Evolutionary conservation across 495 filamentous ascomycete genomes (phyloP).

Genomic region (Talaromyces adpressus): DNA sequence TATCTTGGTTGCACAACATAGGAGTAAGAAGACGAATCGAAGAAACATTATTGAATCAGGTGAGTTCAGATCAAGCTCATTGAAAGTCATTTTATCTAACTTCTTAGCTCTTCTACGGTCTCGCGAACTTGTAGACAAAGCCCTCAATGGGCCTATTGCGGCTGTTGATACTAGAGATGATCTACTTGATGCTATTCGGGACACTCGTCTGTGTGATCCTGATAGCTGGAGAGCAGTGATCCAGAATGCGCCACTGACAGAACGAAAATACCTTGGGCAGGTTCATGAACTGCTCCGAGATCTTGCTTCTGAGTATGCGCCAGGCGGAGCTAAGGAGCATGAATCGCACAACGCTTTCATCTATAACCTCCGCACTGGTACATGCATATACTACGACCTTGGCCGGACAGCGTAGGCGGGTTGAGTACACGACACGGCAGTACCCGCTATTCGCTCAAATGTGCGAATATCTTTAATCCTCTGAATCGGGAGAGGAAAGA

Average conservation of each 20-base stretch:
- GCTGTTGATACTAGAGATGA: slow-evolving; percentile 86
- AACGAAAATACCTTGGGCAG: slow-evolving; percentile 81
- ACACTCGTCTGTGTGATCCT: slow-evolving; percentile 68
- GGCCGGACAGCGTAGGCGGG: slow-evolving; percentile 17
- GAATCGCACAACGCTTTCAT: slow-evolving; percentile 63
- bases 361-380: slow-evolving; percentile 72
- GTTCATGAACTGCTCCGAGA: slow-evolving; percentile 69
- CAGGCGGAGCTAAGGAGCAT: slow-evolving; percentile 33
- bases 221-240: slow-evolving; percentile 83
- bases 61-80: slow-evolving; percentile 14
- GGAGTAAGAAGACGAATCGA: slow-evolving; percentile 86
- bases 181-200: slow-evolving; percentile 70
- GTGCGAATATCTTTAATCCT: neutral
- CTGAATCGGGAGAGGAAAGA: neutral
- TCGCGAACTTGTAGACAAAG: slow-evolving; percentile 54
- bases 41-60: slow-evolving; percentile 74
- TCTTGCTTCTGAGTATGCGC: slow-evolving; percentile 44
- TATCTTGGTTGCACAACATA: slow-evolving; percentile 70
- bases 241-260: slow-evolving; percentile 66
- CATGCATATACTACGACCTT: slow-evolving; percentile 70
- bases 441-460: neutral
- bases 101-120: slow-evolving; percentile 52
- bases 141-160: slow-evolving; percentile 68
- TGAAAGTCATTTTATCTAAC: neutral
- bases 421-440: neutral